Evolutionary conservation across 805 yeast genomes (phyloP), one percentile per base, ranked within the genome.

Genomic region (Starmerella apicola): DNA sequence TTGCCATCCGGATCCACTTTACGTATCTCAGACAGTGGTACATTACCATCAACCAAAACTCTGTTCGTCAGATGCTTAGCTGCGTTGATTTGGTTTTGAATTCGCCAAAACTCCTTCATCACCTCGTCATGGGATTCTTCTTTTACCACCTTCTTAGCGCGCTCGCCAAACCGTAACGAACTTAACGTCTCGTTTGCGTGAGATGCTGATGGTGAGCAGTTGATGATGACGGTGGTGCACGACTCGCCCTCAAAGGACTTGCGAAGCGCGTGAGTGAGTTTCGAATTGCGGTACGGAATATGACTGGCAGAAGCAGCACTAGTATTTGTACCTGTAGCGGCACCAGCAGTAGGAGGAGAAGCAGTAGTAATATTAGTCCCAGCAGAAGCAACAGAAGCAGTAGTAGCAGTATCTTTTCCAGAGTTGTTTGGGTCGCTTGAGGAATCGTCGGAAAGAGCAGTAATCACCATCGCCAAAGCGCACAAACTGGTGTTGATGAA

Each of bases 221-320:
- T 79, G 25, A 81, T 66, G 13, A 84, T 71, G 35, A 83, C 61
- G 1, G 80, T 70, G 0, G 93, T 83, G 36, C 82, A 64, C 2
- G 85, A 74, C 53, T 81, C 79, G 1, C 93, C 93, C 3, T 91
- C 91, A 12, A 83, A 59, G 0, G 88, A 74, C 46, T 78, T 83
- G 52, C 79, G 85, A 23, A 83, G 60, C 9, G 83, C 72, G 44
- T 86, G 65, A 0, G 94, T 81, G 34, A 83, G 65, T 49, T 79
- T 79, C 1, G 91, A 79, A 49, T 79, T 85, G 41, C 86, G 65
- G 47, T 80, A 82, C 0, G 91, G 84, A 10, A 78, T 61, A 51
- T 78, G 81, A n/a, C n/a, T n/a, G n/a, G n/a, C n/a, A n/a, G n/a
- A n/a, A n/a, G n/a, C n/a, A 2, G 16, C 4, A 44, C 68, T 72